Conservation (phyloP, 2,329 filamentous ascomycete species). For the Colletotrichum melonis region DNA sequence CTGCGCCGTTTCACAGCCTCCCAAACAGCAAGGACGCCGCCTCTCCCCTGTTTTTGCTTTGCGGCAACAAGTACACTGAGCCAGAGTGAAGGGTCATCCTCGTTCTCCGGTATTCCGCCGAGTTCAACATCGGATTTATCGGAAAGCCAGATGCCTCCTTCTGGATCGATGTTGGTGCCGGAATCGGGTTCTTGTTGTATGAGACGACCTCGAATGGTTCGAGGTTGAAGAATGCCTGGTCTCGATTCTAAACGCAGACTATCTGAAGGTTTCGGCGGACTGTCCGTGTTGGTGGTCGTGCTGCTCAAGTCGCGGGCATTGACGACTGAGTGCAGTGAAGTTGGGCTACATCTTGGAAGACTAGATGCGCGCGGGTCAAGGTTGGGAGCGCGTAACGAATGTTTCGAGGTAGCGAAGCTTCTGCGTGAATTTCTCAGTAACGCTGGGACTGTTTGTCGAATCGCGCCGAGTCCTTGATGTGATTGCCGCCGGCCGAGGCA, state of each 20-base stretch:
- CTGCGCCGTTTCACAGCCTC: slow-evolving; percentile 39
- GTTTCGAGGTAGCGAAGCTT: neutral
- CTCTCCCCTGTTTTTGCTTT: slow-evolving; percentile 37
- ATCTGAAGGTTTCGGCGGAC: neutral
- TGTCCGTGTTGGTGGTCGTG: neutral
- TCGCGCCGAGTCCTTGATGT: slow-evolving; percentile 18
- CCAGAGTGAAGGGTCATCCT: slow-evolving; percentile 37
- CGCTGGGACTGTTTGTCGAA: slow-evolving; percentile 4
- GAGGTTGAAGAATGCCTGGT: no score
- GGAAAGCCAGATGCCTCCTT: neutral
- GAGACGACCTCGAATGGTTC: neutral
- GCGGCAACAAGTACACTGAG: slow-evolving; percentile 37
- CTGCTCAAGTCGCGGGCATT: neutral
- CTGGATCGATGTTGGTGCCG: neutral
- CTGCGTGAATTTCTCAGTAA: neutral
- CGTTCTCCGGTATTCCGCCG: slow-evolving; percentile 16
- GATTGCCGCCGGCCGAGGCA: slow-evolving; percentile 25
- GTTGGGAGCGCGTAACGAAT: neutral
- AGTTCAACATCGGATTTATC: neutral
- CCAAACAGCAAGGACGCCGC: slow-evolving; percentile 42
- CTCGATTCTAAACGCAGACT: neutral
- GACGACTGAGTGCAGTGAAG: neutral
- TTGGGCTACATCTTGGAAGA: neutral
- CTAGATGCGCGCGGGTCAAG: neutral
- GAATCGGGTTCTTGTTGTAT: neutral